phyloP scores from a whole-genome alignment of 2,329 filamentous ascomycete genomes.

The Westerdykella aurantiaca region DNA sequence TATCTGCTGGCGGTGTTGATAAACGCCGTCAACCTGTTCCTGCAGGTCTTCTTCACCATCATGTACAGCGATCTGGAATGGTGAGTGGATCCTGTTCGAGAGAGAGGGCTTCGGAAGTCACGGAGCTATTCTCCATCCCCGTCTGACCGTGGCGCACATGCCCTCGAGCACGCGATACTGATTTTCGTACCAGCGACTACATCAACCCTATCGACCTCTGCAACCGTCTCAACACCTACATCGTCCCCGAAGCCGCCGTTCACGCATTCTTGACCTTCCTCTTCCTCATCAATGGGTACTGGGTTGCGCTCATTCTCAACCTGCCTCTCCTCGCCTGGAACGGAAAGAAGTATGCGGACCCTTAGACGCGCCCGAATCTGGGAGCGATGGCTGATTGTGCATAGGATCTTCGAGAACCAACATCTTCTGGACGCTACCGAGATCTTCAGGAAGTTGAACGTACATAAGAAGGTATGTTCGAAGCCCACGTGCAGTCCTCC shows the following conservation, averaged over 20 bases:
- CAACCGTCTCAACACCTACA: slow-evolving; percentile 99
- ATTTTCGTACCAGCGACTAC: slow-evolving; percentile 68
- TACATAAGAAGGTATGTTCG: slow-evolving; percentile 83
- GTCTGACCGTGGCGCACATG: neutral
- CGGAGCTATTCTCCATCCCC: neutral
- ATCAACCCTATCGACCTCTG: slow-evolving; percentile 99
- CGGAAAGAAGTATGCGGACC: slow-evolving; percentile 81
- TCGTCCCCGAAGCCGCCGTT: slow-evolving; percentile 95
- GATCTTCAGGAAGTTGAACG: slow-evolving; percentile 98
- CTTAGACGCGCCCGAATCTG: neutral
- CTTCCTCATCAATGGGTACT: slow-evolving; percentile 98
- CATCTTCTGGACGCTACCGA: slow-evolving; percentile 96
- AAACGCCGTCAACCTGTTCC: slow-evolving; percentile 99
- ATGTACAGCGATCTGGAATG: slow-evolving; percentile 99
- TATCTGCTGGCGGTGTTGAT: slow-evolving; percentile 97
- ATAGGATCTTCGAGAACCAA: slow-evolving; percentile 91
- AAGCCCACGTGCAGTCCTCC: neutral
- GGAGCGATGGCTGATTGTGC: slow-evolving; percentile 28
- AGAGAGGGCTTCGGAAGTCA: neutral
- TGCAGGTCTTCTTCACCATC: slow-evolving; percentile 99
- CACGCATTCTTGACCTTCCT: slow-evolving; percentile 93
- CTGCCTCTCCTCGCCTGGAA: slow-evolving; percentile 90
- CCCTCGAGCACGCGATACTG: slow-evolving; percentile 18
- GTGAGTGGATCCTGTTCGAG: slow-evolving; percentile 54
- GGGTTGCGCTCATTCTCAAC: slow-evolving; percentile 88